These are phyloP conservation scores for Neurospora sp. DNA, from an alignment of 2,329 filamentous ascomycete species.

Conservation along the genomic window DNA sequence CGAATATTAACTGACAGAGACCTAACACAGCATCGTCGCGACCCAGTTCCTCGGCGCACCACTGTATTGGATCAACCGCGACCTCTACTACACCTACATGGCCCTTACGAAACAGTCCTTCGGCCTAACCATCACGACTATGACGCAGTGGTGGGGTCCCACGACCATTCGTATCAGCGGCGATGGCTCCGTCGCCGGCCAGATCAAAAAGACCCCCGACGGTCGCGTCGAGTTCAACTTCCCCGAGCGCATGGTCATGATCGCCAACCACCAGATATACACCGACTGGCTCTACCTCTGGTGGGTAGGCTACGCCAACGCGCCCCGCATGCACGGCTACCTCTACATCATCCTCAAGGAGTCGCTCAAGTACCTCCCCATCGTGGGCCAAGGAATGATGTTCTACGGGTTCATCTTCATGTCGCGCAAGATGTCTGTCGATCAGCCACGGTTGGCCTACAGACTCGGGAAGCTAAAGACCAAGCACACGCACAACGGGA, in stretches of 20 bases:
- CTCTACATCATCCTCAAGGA: conserved; percentile 89
- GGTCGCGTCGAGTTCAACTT: conserved; percentile 71
- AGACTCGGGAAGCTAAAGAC: conserved; percentile 61
- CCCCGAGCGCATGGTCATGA: conserved; percentile 69
- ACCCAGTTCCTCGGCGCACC: conserved; percentile 70
- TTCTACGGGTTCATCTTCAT: conserved; percentile 89
- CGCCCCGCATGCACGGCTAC: conserved; percentile 68
- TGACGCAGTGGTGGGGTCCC: conserved; percentile 83
- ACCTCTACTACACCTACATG: conserved; percentile 80
- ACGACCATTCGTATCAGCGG: conserved; percentile 75
- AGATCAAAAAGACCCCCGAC: conserved; percentile 59
- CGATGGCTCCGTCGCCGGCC: conserved; percentile 66
- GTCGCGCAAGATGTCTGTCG: conserved; percentile 77
- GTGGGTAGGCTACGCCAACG: conserved; percentile 82
- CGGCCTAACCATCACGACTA: conserved; percentile 64
- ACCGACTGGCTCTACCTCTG: conserved; percentile 89
- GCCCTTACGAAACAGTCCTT: conserved; percentile 78
- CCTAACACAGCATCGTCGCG: conserved; percentile 44
- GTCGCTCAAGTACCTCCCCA: conserved; percentile 68
- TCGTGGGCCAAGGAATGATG: conserved; percentile 72
- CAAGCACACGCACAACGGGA: conserved; percentile 39
- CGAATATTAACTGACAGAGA: conserved; percentile 13
- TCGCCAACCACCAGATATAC: conserved; percentile 87
- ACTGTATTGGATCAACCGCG: conserved; percentile 64
- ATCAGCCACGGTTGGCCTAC: conserved; percentile 65